Evolutionary conservation across 2,329 filamentous ascomycete genomes (phyloP), one percentile per base, ranked within the genome.

Genomic region (Reticulascus tulasneorum): DNA sequence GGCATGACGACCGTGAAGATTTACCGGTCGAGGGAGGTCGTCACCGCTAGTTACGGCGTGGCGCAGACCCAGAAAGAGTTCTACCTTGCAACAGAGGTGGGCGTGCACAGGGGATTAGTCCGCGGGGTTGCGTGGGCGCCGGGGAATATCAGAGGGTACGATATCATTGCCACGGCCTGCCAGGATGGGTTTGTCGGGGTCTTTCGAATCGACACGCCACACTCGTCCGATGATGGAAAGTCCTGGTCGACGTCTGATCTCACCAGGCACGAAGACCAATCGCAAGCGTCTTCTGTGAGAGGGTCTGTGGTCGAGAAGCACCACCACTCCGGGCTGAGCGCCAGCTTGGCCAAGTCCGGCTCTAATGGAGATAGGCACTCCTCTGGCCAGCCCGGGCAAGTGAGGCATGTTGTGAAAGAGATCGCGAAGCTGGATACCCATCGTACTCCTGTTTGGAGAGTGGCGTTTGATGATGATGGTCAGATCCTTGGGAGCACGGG

Each of bases 121-220:
- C 75, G 91, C 30, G 90, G 96, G 56, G 77, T 96, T 2, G 83
- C 87, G 3, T 98, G 93, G 93, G 88, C 91, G 1, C 85, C 89
- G 30, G 91, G 89, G 10, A 94, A 89, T 47, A 88, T 94, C 51
- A 72, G 90, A 24, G 91, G 91, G 2, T 91, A 87, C 57, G 93
- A 98, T 58, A 75, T 91, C 38, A 76, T 97, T 49, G 93, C 91
- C 4, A 94, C 90, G 6, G 91, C 89, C 3, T 93, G 87, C 56
- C 94, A 94, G 59, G 93, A 98, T 56, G 91, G 93, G 4, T 82
- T 80, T 49, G 80, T 96, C 25, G 77, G 91, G 25, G 84, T 98
- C n/a, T 95, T 94, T 54, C 81, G 91, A 50, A 60, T 94, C 13
- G 78, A 82, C 23, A 84, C 84, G 0, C 72, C 75, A 1, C 63